Evolutionary conservation across 441 rosid genomes (phyloP).

Genomic region (Daphne laureola): DNA sequence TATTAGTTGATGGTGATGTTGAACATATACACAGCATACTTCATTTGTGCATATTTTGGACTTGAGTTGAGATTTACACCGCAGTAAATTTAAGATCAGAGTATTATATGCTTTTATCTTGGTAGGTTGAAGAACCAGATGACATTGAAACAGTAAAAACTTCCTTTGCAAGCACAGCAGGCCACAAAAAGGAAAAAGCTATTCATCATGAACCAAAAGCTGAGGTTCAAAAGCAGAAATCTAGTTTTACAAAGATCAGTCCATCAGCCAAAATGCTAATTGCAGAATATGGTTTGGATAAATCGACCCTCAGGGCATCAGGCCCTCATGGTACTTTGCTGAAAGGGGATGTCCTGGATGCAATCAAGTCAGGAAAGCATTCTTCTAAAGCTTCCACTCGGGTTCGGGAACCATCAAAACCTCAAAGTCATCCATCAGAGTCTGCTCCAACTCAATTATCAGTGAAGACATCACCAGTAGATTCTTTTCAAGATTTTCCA

Average conservation of each 20-base stretch:
- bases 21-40: not conserved
- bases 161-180: conserved; percentile 36
- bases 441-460: conserved; percentile 28
- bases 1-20: too few species aligned
- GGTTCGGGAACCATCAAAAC: conserved; percentile 37
- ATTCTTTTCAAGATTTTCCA: conserved; percentile 75
- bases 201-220: conserved; percentile 33
- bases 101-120: conserved; percentile 20
- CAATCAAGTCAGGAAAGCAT: conserved; percentile 67
- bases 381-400: conserved; percentile 36
- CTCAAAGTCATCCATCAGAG: conserved; percentile 28
- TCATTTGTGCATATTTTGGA: not conserved
- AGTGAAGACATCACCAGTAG: conserved; percentile 34
- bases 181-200: conserved; percentile 36
- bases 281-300: conserved; percentile 71
- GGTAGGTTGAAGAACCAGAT: conserved; percentile 82
- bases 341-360: conserved; percentile 77
- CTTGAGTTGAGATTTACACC: conserved; percentile 2
- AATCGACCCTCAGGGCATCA: conserved; percentile 63
- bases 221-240: conserved; percentile 30
- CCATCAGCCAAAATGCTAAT: conserved; percentile 86
- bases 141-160: conserved; percentile 63
- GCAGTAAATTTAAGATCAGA: conserved; percentile 11
- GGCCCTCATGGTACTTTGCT: conserved; percentile 84
- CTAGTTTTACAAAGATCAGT: conserved; percentile 68